Conservation (phyloP, 2,329 filamentous ascomycete species). For the Proliferodiscus dingleyae region DNA sequence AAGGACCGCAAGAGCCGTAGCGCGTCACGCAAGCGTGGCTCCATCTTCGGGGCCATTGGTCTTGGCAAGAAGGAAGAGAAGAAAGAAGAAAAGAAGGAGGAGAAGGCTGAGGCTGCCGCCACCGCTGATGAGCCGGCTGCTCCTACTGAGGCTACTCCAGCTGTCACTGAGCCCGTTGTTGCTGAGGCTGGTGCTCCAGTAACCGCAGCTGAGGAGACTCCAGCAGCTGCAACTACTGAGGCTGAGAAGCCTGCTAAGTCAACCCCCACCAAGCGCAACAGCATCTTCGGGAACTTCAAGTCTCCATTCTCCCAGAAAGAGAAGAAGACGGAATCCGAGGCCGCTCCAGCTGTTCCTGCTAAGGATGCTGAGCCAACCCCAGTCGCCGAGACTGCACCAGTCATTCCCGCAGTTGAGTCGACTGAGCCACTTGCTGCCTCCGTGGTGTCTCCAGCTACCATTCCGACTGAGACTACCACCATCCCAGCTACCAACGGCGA, state of each 20-base stretch:
- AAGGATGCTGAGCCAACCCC: slow-evolving; percentile 30
- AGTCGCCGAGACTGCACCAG: slow-evolving; percentile 30
- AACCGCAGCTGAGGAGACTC: slow-evolving; percentile 22
- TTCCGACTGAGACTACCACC: slow-evolving; percentile 31
- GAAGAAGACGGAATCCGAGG: slow-evolving; percentile 24
- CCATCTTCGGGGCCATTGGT: slow-evolving; percentile 55
- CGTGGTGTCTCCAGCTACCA: slow-evolving; percentile 24
- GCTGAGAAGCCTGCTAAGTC: slow-evolving; percentile 34
- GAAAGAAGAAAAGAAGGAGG: slow-evolving; percentile 31
- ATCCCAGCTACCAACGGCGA: slow-evolving; percentile 36
- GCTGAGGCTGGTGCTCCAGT: slow-evolving; percentile 38
- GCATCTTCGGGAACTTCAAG: slow-evolving; percentile 31
- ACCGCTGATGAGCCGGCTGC: slow-evolving; percentile 27
- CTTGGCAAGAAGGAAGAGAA: slow-evolving; percentile 35
- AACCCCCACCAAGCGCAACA: slow-evolving; percentile 30
- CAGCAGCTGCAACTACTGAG: slow-evolving; percentile 34
- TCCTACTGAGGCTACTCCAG: slow-evolving; percentile 30
- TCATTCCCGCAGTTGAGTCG: slow-evolving; percentile 31
- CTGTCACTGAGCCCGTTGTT: slow-evolving; percentile 19
- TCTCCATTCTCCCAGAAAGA: slow-evolving; percentile 28
- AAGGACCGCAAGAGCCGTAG: slow-evolving; percentile 59
- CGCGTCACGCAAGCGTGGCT: slow-evolving; percentile 60
- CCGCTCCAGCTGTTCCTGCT: slow-evolving; percentile 24
- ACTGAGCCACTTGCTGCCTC: slow-evolving; percentile 29
- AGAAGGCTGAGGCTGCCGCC: slow-evolving; percentile 35